Evolutionary conservation across 106 monocot genomes (phyloP), one percentile per base, ranked within the genome.

Genomic region (Acorus calamus): DNA sequence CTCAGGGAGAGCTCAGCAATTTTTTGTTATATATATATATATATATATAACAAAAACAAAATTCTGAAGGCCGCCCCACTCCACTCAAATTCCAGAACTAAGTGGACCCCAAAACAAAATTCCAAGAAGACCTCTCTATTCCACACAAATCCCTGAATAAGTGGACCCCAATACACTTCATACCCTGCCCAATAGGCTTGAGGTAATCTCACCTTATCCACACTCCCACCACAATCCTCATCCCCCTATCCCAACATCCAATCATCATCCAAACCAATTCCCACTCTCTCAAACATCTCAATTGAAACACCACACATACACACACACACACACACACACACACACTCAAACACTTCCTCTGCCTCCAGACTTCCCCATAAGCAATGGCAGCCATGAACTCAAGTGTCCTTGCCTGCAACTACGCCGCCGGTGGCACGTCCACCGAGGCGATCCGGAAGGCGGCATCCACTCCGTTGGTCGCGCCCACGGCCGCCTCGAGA

Each of bases 141-240:
- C 28, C 28, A 28, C 28, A 28, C 28, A 28, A 28, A 28, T 28
- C 28, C 28, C 28, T 28, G 28, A 28, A 28, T 28, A 28, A 28
- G 28, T 28, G 28, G 28, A 28, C 28, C 28, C 28, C 28, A 28
- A 28, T 28, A 28, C 28, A 28, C 28, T 28, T 28, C 28, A 28
- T 28, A 28, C 28, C 28, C 28, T 28, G 28, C 28, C 92, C 81
- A 92, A 81, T 87, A 59, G 72, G 65, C 60, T 60, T 28, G 53
- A 57, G 75, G 84, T 71, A 85, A 84, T 82, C 92, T 77, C 69
- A 88, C 82, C 84, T 80, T 88, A 92, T 92, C 92, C 84, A 80
- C 79, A 70, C 74, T 61, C 71, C 71, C 42, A 71, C 77, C 92
- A 84, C 92, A 81, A 48, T 6, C 57, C 49, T 52, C 45, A 11